Evolutionary conservation across 2,329 filamentous ascomycete genomes (phyloP).

Genomic region (Fusarium foetens): DNA sequence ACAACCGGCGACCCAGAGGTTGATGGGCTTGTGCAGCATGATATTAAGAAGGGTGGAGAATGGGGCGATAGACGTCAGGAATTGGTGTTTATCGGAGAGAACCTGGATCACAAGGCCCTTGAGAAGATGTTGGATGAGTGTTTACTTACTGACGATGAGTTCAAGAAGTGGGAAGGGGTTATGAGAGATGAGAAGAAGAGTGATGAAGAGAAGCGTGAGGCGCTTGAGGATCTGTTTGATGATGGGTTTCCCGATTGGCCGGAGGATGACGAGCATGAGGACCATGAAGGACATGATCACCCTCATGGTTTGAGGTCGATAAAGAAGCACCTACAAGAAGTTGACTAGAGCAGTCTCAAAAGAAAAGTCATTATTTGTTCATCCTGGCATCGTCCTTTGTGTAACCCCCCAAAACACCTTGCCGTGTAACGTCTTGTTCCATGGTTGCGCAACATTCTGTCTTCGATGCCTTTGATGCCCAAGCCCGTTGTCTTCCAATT

Average conservation of each 20-base stretch:
- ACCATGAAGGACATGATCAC: constrained; percentile 46
- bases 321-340: constrained; percentile 38
- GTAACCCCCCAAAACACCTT: background rate
- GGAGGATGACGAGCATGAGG: constrained; percentile 53
- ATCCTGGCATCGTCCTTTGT: background rate
- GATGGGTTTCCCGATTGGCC: constrained; percentile 69
- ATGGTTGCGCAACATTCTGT: fast-evolving
- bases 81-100: constrained; percentile 78
- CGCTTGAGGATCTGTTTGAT: constrained; percentile 63
- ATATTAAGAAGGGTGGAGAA: constrained; percentile 63
- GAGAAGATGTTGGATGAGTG: constrained; percentile 67
- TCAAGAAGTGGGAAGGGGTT: constrained; percentile 61
- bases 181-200: constrained; percentile 56
- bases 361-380: background rate
- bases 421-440: background rate
- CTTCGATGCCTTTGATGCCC: background rate
- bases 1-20: constrained; percentile 59
- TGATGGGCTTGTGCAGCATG: constrained; percentile 59
- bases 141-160: constrained; percentile 69
- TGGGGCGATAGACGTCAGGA: constrained; percentile 79
- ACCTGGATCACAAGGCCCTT: constrained; percentile 63
- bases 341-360: constrained; percentile 14
- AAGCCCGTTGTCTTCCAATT: background rate
- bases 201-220: constrained; percentile 56
- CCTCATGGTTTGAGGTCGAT: constrained; percentile 29